Base-by-base conservation (phyloP, 2,329 filamentous ascomycete species). In the Trichoderma atrobrunneum region DNA sequence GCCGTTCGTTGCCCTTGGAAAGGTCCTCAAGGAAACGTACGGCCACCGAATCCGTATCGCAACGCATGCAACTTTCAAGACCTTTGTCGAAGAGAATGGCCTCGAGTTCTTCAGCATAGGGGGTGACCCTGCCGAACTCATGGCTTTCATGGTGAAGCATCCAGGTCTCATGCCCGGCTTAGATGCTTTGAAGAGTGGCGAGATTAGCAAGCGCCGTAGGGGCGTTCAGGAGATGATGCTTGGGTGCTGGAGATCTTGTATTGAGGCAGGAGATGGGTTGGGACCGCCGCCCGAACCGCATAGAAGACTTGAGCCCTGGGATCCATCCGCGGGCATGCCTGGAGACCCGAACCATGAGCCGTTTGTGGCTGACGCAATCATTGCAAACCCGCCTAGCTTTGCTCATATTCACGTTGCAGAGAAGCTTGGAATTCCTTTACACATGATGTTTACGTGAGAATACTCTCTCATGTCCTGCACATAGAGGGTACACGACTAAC, bases 91-190 rank as follows among this genome's bases (percentile, higher is more conserved):
- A 73, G 88, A 92, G 67, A 90, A 90, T 78, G 91, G 87, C 0
- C 85, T 95, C 16, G 92, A 94, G 76, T 95, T 94, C 80, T 94
- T 92, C 80, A 88, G 83, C 73, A 92, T 94, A 66, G 91, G 92
- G n/a, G 92, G 92, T 3, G 91, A 94, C 78, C 92, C 92, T 1
- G 87, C 90, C 1, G 88, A 92, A 77, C 84, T 94, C 57, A 94
- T 94, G 92, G 93, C 93, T 3, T 97, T 95, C 77, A 97, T 97
- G 93, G 93, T 96, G 60, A 95, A 95, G 81, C 92, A 96, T 76
- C 93, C 94, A 0, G 93, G 93, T 0, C 84, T 97, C 36, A 93
- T 97, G 91, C 94, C 94, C 1, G 92, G 92, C 0, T 89, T 95
- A 72, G 91, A 95, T 63, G 90, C 92, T 1, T 81, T 97, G 63